Evolutionary conservation across 2,329 filamentous ascomycete species (phyloP).

Genomic region (Aspergillus neoniger): DNA sequence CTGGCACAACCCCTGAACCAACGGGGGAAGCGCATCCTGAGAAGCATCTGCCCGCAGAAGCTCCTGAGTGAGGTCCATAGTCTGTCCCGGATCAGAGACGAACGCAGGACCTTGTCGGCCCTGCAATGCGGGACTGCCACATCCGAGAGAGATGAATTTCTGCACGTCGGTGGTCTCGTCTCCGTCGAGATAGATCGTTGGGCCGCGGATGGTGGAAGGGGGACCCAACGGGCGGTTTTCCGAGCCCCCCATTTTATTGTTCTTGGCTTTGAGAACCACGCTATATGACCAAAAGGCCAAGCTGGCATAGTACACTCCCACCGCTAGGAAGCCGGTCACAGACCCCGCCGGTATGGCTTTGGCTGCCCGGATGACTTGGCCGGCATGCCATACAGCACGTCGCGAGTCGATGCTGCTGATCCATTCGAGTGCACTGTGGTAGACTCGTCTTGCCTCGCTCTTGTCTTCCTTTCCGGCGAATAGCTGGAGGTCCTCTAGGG

Average conservation of each 20-base stretch:
- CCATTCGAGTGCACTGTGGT: conserved; percentile 41
- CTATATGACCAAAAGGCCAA: conserved; percentile 71
- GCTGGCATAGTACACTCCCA: conserved; percentile 69
- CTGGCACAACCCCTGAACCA: conserved; percentile 68
- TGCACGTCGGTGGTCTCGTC: conserved; percentile 55
- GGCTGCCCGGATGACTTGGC: conserved; percentile 65
- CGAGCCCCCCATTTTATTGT: not conserved
- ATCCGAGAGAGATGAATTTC: conserved; percentile 60
- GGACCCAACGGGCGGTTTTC: not conserved
- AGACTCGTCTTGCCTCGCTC: conserved; percentile 40
- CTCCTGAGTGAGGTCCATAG: conserved; percentile 61
- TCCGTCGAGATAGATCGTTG: conserved; percentile 58
- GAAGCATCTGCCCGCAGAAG: conserved; percentile 59
- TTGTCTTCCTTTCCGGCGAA: conserved; percentile 48
- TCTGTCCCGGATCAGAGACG: conserved; percentile 58
- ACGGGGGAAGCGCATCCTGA: conserved; percentile 53
- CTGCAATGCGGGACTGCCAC: conserved; percentile 56
- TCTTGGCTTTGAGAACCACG: conserved; percentile 54
- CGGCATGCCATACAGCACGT: conserved; percentile 64
- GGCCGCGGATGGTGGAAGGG: conserved; percentile 18
- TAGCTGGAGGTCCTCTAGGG: conserved; percentile 47
- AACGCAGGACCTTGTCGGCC: conserved; percentile 35
- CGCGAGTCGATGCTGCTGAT: conserved; percentile 39
- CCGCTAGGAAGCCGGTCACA: conserved; percentile 67
- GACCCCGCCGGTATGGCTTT: conserved; percentile 55